Base-by-base conservation (phyloP, 345 rosid genomes). In the Salix koriyanagi region DNA sequence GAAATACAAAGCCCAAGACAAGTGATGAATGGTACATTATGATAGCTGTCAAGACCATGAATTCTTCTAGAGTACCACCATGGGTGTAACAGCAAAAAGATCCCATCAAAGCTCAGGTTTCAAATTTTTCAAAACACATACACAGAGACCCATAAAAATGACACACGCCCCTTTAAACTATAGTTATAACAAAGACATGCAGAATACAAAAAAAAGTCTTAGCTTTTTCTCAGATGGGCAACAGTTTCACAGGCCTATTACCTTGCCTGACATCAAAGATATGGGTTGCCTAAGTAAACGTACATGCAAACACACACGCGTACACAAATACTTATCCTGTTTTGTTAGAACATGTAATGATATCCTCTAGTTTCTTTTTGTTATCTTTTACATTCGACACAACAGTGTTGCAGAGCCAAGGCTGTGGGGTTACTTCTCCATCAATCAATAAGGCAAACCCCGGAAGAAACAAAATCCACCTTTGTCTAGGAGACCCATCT, bases 21-120 rank as follows among this genome's bases (percentile, higher is more conserved):
- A 44, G 32, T 67, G 74, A 71, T 69, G 74, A 71, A 66, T 58
- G 77, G 75, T 71, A 72, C 52, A 68, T 67, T 41, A 68, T 67
- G 60, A 81, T 79, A 83, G 90, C 90, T 89, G 89, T 79, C 83
- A 88, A 50, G n/a, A 58, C 85, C 83, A 88, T 83, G 81, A 85
- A 86, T 79, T 74, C 82, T 74, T 48, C 76, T 79, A 65, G 78
- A 69, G 74, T 54, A 75, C 72, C 76, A 83, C 69, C 69, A 30
- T 77, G 80, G 75, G 79, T 78, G 76, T 80, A 82, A 86, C 75
- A 74, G 80, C 68, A 19, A 60, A 78, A 76, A 84, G 74, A 83
- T 70, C 71, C 79, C 85, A 86, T 86, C 87, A 83, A 78, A 76
- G 82, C 67, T 25, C 65, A 83, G 67, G 60, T 83, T 54, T 73